A percentile compares a stretch with the other conserved stretches of the same genome.
Evolutionary conservation across 139 green algal genomes (phyloP).

Genomic region (Desmodesmus armatus): DNA sequence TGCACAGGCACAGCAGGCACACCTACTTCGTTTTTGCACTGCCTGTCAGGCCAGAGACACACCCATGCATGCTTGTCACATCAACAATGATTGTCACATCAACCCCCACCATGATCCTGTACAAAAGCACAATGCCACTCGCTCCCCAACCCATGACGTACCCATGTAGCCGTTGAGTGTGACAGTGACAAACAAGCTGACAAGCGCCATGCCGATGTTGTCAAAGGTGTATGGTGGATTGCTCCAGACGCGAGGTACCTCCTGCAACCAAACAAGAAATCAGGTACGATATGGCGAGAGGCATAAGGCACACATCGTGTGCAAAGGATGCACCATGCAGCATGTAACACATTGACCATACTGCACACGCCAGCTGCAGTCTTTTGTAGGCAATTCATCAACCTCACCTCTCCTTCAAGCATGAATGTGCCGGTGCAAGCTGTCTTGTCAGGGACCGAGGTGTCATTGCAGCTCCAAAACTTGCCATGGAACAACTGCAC

Average conservation of each 20-base stretch:
- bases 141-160: too few species aligned
- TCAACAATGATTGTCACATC: too few species aligned
- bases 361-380: too few species aligned
- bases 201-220: conserved; percentile 76
- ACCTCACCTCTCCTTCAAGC: conserved; percentile 19
- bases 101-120: too few species aligned
- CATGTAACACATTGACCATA: too few species aligned
- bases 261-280: not conserved
- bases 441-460: conserved; percentile 50
- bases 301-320: too few species aligned
- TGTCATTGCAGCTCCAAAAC: conserved; percentile 80
- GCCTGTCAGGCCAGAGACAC: too few species aligned
- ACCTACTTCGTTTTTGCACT: too few species aligned
- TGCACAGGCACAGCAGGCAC: not conserved
- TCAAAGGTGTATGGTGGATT: conserved; percentile 84
- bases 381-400: not conserved
- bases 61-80: too few species aligned
- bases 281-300: too few species aligned
- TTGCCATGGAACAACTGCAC: conserved; percentile 44
- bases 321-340: too few species aligned
- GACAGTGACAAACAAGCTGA: conserved; percentile 77
- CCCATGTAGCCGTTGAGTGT: conserved; percentile 86
- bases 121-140: too few species aligned
- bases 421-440: conserved; percentile 70
- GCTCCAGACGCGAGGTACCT: conserved; percentile 56